These are phyloP conservation scores for Chamaenerion angustifolium DNA, from an alignment of 345 rosid genomes.

Conservation along the genomic window DNA sequence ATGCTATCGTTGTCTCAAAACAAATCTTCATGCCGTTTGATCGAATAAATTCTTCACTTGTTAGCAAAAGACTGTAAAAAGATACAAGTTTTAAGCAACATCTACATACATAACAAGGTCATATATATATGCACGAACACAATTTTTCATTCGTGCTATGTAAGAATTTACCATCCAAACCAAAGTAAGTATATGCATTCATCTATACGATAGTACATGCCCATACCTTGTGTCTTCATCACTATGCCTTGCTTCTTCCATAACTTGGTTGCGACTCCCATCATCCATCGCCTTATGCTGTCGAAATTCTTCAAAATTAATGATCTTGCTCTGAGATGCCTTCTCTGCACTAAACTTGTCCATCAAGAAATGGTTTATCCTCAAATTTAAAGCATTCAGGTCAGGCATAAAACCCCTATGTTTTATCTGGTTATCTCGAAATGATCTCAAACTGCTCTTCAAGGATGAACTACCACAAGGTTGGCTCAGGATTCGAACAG, in stretches of 20 bases:
- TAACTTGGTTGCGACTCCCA: background rate
- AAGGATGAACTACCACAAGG: conserved; percentile 6
- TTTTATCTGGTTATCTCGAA: background rate
- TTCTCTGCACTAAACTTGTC: background rate
- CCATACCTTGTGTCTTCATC: background rate
- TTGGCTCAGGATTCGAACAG: conserved; percentile 7
- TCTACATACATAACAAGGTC: no score
- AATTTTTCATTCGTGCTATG: no score
- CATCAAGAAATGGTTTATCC: background rate
- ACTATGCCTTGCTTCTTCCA: background rate
- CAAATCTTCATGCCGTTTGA: background rate
- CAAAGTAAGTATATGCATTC: no score
- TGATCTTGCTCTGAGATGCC: background rate
- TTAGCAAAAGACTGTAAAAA: background rate
- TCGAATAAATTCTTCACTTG: background rate
- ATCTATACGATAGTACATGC: no score
- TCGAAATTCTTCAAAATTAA: background rate
- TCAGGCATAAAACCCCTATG: background rate
- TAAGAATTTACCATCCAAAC: no score
- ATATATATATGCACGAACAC: no score
- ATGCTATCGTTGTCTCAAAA: background rate
- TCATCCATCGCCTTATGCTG: background rate
- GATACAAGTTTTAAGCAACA: no score
- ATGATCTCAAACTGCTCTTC: background rate
- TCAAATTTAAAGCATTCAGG: background rate